Conservation (phyloP, 73 alveolate genomes). For the Stentor coeruleus region DNA sequence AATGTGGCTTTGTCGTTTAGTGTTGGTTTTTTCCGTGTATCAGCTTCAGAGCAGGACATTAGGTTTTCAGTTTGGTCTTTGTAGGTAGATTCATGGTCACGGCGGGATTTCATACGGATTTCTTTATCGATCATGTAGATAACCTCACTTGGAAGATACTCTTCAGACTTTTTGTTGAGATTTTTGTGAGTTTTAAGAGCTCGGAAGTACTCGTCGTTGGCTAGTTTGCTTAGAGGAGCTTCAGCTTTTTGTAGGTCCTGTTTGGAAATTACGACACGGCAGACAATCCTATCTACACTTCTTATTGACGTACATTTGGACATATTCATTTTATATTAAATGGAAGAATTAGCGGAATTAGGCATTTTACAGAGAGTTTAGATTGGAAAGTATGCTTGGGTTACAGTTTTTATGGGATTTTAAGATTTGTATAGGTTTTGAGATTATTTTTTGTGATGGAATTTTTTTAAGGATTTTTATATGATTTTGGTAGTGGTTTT, state of each 20-base stretch:
- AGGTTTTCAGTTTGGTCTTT: too few species aligned
- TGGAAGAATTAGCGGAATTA: neutral
- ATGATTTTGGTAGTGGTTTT: too few species aligned
- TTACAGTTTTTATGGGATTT: too few species aligned
- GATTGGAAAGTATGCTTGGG: too few species aligned
- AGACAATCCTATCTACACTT: neutral
- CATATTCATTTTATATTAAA: neutral
- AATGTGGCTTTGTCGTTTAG: neutral
- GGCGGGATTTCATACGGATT: neutral
- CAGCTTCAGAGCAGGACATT: neutral
- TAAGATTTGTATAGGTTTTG: too few species aligned
- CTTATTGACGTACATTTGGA: neutral
- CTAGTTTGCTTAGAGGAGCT: neutral
- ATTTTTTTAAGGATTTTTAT: too few species aligned
- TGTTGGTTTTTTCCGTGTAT: neutral
- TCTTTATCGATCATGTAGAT: slow-evolving; percentile 8
- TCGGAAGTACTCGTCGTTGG: slow-evolving; percentile 9
- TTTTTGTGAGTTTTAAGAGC: slow-evolving; percentile 4
- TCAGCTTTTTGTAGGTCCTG: slow-evolving; percentile 10
- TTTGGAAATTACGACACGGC: neutral
- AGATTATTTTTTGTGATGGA: too few species aligned
- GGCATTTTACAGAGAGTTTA: neutral
- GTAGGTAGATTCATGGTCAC: neutral
- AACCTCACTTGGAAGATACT: neutral
- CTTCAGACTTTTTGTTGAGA: neutral